Evolutionary conservation across 139 green algal species (phyloP).

Genomic region (Chlamydomonas incerta): DNA sequence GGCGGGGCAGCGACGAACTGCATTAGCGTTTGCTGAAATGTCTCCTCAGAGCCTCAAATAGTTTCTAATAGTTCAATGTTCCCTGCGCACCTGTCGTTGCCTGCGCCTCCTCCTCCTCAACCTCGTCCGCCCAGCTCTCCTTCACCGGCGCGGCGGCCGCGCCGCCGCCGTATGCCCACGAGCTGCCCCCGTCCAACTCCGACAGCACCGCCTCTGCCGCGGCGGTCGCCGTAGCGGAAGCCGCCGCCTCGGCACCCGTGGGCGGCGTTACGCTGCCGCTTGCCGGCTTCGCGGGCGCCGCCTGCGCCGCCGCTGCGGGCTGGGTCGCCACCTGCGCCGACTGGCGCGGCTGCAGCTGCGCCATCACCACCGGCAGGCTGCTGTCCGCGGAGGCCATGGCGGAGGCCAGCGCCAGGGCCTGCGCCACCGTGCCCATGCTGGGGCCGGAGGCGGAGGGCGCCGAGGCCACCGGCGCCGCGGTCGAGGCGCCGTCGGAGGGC

Average conservation of each 20-base stretch:
- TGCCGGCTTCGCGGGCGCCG: neutral
- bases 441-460: neutral
- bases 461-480: neutral
- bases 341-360: neutral
- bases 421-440: neutral
- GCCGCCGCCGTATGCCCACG: neutral
- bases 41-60: too few species aligned
- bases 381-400: neutral
- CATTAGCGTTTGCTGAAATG: too few species aligned
- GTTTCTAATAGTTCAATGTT: too few species aligned
- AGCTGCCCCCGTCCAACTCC: neutral
- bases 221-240: neutral
- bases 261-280: neutral
- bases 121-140: constrained; percentile 19
- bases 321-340: neutral
- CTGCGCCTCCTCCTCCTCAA: constrained; percentile 1
- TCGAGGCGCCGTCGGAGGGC: too few species aligned
- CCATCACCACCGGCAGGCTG: neutral
- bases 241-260: neutral
- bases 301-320: too few species aligned
- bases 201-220: neutral
- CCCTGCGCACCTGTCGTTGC: neutral
- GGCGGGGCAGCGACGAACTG: too few species aligned
- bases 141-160: neutral
- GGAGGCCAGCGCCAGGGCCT: constrained; percentile 23